phyloP scores from a whole-genome alignment of 1,284 basidiomycete species.

The Wolfiporia cocos region DNA sequence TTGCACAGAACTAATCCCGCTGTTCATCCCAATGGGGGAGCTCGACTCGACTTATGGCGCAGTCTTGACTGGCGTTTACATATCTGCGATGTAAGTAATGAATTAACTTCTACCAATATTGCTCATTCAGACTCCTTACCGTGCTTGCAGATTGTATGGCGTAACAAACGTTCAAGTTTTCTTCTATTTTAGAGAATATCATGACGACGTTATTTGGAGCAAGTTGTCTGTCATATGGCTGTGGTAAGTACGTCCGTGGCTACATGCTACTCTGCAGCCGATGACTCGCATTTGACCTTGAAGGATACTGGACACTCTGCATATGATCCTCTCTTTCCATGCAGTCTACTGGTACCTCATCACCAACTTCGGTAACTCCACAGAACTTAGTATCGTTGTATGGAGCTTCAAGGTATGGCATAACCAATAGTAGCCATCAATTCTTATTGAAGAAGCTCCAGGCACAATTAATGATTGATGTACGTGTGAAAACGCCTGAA shows the following conservation, averaged over 20 bases:
- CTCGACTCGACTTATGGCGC: not conserved
- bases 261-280: not conserved
- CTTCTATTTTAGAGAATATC: not conserved
- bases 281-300: not conserved
- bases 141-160: not conserved
- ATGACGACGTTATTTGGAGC: not conserved
- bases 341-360: conserved; percentile 1
- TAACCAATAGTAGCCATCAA: not conserved
- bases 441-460: not conserved
- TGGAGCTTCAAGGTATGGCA: conserved; percentile 1
- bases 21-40: too few relatives aligned
- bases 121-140: not conserved
- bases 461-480: not conserved
- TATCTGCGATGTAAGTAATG: not conserved
- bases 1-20: too few relatives aligned
- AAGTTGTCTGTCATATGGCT: not conserved
- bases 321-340: not conserved
- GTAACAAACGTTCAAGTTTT: not conserved
- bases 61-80: not conserved
- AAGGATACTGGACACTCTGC: conserved; percentile 1
- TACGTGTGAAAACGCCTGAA: too few relatives aligned
- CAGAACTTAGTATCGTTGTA: not conserved
- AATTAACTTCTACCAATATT: not conserved
- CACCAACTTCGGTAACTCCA: not conserved
- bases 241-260: not conserved